Percentiles rank a stretch among this genome's conserved stretches.
phyloP scores from a whole-genome alignment of 2,329 filamentous ascomycete genomes.

The Drechslerella stenobrocha region DNA sequence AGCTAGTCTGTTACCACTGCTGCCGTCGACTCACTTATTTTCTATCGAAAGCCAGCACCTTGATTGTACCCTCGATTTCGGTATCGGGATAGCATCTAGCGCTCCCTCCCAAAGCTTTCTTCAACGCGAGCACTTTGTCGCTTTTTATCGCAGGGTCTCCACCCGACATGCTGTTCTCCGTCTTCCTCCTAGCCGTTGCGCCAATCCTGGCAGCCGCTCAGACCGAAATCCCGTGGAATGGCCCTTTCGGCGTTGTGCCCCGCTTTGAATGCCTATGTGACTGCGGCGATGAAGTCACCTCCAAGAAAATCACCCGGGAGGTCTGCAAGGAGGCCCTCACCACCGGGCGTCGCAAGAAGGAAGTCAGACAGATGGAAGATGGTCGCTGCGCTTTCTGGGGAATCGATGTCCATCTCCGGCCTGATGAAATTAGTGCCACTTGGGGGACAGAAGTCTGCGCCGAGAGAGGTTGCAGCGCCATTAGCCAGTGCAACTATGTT shows the following conservation, averaged over 20 bases:
- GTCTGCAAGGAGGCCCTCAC: conserved; percentile 23
- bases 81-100: too few relatives aligned
- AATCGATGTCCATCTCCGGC: conserved; percentile 19
- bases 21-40: too few relatives aligned
- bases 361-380: conserved; percentile 30
- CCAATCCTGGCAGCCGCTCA: conserved; percentile 7
- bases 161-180: conserved; percentile 23
- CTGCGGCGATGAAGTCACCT: conserved; percentile 17
- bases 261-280: conserved; percentile 44
- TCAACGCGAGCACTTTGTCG: too few relatives aligned
- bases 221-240: conserved; percentile 17
- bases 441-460: conserved; percentile 32
- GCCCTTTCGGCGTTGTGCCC: conserved; percentile 20
- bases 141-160: not conserved
- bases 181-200: conserved; percentile 6
- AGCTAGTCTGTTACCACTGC: too few relatives aligned
- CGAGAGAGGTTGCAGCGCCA: conserved; percentile 28
- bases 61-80: too few relatives aligned
- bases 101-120: too few relatives aligned
- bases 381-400: conserved; percentile 40
- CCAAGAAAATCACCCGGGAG: conserved; percentile 19
- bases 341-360: conserved; percentile 33
- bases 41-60: too few relatives aligned
- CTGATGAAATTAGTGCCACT: conserved; percentile 7
- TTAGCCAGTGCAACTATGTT: conserved; percentile 28